Conservation (phyloP, 495 filamentous ascomycete species). For the Neurospora sp. region DNA sequence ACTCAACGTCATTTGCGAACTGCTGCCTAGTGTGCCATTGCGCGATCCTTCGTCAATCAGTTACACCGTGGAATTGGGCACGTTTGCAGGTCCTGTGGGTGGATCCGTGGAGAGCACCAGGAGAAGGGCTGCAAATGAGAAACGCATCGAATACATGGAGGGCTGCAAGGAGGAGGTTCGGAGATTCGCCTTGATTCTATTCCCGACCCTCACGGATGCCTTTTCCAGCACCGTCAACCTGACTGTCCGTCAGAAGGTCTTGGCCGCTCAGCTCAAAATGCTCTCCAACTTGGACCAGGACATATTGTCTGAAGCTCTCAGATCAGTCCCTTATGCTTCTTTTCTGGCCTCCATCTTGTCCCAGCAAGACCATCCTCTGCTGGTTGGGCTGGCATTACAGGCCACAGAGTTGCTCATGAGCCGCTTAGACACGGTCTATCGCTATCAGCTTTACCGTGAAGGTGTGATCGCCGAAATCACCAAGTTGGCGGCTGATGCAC, state of each 20-base stretch:
- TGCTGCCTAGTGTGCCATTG: slow-evolving; percentile 61
- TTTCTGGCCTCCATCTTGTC: slow-evolving; percentile 93
- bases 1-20: slow-evolving; percentile 93
- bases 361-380: slow-evolving; percentile 81
- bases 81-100: slow-evolving; percentile 24
- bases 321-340: slow-evolving; percentile 92
- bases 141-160: slow-evolving; percentile 64
- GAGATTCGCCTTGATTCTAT: slow-evolving; percentile 87
- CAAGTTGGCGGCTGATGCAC: slow-evolving; percentile 51
- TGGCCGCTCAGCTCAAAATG: slow-evolving; percentile 95
- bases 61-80: slow-evolving; percentile 31
- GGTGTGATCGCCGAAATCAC: slow-evolving; percentile 88
- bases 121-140: slow-evolving; percentile 61
- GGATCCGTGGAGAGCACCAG: slow-evolving; percentile 24
- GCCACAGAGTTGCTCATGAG: slow-evolving; percentile 80
- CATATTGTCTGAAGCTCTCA: slow-evolving; percentile 78
- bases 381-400: slow-evolving; percentile 79
- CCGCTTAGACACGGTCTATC: slow-evolving; percentile 77
- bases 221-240: slow-evolving; percentile 98
- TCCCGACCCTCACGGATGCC: slow-evolving; percentile 92
- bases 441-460: slow-evolving; percentile 94
- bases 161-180: slow-evolving; percentile 76
- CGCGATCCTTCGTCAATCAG: slow-evolving; percentile 43
- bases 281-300: slow-evolving; percentile 81
- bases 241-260: slow-evolving; percentile 92